Evolutionary conservation across 1,139 yeast species (phyloP).

Genomic region (Spathaspora sp.): DNA sequence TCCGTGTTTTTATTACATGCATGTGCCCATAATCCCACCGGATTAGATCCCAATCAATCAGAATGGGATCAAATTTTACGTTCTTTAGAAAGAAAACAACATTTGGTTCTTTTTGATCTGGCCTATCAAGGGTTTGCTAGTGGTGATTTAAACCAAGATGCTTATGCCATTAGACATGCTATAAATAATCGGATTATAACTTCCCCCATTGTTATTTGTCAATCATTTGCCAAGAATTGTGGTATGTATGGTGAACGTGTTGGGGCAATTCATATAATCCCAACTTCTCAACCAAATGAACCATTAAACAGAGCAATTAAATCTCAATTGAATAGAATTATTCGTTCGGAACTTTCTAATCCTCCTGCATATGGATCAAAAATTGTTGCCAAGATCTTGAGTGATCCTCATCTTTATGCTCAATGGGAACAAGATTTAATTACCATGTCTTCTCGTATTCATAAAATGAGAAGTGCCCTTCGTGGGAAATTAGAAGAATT

Average conservation of each 20-base stretch:
- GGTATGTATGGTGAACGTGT: slow-evolving; percentile 98
- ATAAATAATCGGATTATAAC: slow-evolving; percentile 45
- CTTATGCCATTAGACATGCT: slow-evolving; percentile 84
- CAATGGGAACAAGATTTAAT: slow-evolving; percentile 88
- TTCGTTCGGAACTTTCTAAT: slow-evolving; percentile 85
- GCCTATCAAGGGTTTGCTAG: slow-evolving; percentile 50
- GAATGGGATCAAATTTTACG: slow-evolving; percentile 41
- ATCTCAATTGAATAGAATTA: slow-evolving; percentile 77
- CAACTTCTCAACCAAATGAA: slow-evolving; percentile 40
- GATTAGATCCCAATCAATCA: slow-evolving; percentile 46
- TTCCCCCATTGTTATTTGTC: slow-evolving; percentile 71
- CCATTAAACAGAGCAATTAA: slow-evolving; percentile 48
- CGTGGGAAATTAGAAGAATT: slow-evolving; percentile 57
- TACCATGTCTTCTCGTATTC: slow-evolving; percentile 86
- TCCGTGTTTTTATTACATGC: slow-evolving; percentile 64
- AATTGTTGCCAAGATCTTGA: slow-evolving; percentile 76
- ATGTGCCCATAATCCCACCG: slow-evolving; percentile 54
- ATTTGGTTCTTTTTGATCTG: slow-evolving; percentile 45
- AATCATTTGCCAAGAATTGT: slow-evolving; percentile 96
- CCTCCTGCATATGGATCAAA: slow-evolving; percentile 98
- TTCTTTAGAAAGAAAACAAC: slow-evolving; percentile 40
- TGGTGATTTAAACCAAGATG: slow-evolving; percentile 81
- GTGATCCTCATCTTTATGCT: slow-evolving; percentile 57
- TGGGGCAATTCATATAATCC: slow-evolving; percentile 82
- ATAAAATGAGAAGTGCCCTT: slow-evolving; percentile 69